These are phyloP conservation scores for Gossypium lobatum DNA, from an alignment of 441 rosid species.

Conservation along the genomic window DNA sequence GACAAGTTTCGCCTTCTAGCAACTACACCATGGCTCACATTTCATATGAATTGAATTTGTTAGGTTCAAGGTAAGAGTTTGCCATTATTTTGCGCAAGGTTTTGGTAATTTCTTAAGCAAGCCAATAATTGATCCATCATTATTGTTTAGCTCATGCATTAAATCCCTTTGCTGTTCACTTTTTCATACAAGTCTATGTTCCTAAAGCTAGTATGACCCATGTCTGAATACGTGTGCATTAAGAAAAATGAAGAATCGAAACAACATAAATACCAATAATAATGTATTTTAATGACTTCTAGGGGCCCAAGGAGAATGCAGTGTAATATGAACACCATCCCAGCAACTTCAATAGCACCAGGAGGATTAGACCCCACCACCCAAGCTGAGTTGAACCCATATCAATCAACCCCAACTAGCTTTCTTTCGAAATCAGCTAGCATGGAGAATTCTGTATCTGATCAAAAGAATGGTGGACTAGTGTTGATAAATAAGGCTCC, in stretches of 20 bases:
- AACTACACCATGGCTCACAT: constrained; percentile 53
- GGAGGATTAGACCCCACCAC: constrained; percentile 44
- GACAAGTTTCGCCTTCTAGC: constrained; percentile 50
- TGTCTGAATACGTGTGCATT: neutral
- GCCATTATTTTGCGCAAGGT: neutral
- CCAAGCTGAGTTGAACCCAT: constrained; percentile 34
- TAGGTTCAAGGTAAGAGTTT: constrained; percentile 52
- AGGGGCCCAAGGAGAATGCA: constrained; percentile 76
- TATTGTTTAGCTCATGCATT: constrained; percentile 1
- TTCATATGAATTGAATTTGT: constrained; percentile 60
- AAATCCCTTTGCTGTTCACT: neutral
- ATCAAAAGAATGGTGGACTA: constrained; percentile 31
- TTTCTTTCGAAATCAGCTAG: constrained; percentile 43
- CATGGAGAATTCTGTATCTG: constrained; percentile 21
- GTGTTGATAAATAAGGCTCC: constrained; percentile 61
- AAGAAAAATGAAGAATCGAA: neutral
- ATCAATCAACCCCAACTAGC: constrained; percentile 27
- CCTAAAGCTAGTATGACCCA: neutral
- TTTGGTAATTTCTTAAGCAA: neutral
- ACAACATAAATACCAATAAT: neutral
- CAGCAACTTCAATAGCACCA: constrained; percentile 39
- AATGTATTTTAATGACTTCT: constrained; percentile 9
- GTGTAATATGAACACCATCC: constrained; percentile 48
- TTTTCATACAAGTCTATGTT: neutral
- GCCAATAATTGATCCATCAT: neutral